These are phyloP conservation scores for Saccharomycopsis hybrid DNA, from an alignment of 1,139 yeast species.

Conservation along the genomic window DNA sequence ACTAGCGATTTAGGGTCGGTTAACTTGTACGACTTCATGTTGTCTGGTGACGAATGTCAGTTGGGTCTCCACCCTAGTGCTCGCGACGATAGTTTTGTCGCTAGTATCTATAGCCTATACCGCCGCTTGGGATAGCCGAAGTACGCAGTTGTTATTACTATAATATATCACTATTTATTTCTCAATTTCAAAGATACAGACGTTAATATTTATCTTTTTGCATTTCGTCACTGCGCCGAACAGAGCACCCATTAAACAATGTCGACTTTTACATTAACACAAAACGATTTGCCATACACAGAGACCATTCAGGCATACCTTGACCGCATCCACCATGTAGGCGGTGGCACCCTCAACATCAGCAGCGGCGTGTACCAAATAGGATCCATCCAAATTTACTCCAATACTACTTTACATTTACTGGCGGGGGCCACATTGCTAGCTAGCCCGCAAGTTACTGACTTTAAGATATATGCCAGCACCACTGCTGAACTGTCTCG, in stretches of 20 bases:
- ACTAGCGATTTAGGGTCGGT: background rate
- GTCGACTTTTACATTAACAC: no score
- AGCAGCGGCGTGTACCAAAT: slow-evolving; percentile 4
- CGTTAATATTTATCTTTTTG: no score
- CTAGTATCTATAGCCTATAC: background rate
- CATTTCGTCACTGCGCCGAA: no score
- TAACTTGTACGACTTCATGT: background rate
- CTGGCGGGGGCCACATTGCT: slow-evolving; percentile 3
- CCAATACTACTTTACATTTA: slow-evolving; percentile 8
- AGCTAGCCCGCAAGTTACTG: slow-evolving; percentile 2
- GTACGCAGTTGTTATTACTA: no score
- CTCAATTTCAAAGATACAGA: no score
- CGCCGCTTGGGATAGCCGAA: background rate
- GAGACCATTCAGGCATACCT: background rate
- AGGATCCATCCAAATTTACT: slow-evolving; percentile 3
- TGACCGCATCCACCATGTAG: background rate
- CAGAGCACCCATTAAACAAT: no score
- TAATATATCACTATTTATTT: no score
- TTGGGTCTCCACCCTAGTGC: slow-evolving; percentile 1
- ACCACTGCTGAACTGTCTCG: slow-evolving; percentile 10
- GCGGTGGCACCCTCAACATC: slow-evolving; percentile 7
- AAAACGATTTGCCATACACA: no score
- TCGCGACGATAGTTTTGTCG: slow-evolving; percentile 1
- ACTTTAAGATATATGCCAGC: background rate
- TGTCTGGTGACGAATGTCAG: background rate